These are phyloP conservation scores for Trametes punicea DNA, from an alignment of 768 basidiomycete genomes.

Conservation along the genomic window DNA sequence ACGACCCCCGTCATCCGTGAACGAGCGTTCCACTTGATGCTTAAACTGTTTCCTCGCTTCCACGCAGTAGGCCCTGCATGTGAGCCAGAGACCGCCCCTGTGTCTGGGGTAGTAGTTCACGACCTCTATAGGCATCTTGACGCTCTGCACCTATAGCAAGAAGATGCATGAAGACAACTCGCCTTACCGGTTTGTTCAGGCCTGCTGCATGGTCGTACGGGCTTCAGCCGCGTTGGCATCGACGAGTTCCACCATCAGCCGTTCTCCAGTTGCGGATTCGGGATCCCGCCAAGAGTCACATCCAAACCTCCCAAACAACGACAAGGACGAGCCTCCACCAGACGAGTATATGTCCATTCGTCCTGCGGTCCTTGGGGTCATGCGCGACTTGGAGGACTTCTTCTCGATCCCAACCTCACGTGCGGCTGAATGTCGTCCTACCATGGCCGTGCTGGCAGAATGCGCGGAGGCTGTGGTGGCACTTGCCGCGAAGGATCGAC, in stretches of 20 bases:
- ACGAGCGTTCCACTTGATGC: slow-evolving; percentile 14
- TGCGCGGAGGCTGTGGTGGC: slow-evolving; percentile 12
- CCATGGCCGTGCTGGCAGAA: slow-evolving; percentile 11
- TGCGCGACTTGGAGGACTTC: slow-evolving; percentile 10
- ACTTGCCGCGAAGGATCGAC: background rate
- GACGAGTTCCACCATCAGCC: background rate
- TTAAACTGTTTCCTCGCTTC: slow-evolving; percentile 15
- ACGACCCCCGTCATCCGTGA: slow-evolving; percentile 2
- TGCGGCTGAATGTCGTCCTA: slow-evolving; percentile 9
- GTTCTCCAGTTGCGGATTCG: too few species aligned
- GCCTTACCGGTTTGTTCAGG: slow-evolving; percentile 16
- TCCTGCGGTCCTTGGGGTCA: background rate
- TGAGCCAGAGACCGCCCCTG: background rate
- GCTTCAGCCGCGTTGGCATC: slow-evolving; percentile 4
- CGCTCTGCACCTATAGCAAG: slow-evolving; percentile 15
- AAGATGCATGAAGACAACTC: slow-evolving; percentile 11
- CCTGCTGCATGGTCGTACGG: slow-evolving; percentile 10
- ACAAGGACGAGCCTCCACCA: background rate
- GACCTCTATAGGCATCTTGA: slow-evolving; percentile 10
- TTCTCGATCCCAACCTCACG: slow-evolving; percentile 5
- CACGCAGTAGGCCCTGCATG: slow-evolving; percentile 9
- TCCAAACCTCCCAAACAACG: background rate
- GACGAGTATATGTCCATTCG: slow-evolving; percentile 10
- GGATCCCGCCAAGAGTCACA: background rate
- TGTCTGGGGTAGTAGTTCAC: background rate